A percentile compares a stretch with the other conserved stretches of the same genome.
These are phyloP conservation scores for Platanthera guangdongensis DNA, from an alignment of 106 monocot species.

Conservation along the genomic window DNA sequence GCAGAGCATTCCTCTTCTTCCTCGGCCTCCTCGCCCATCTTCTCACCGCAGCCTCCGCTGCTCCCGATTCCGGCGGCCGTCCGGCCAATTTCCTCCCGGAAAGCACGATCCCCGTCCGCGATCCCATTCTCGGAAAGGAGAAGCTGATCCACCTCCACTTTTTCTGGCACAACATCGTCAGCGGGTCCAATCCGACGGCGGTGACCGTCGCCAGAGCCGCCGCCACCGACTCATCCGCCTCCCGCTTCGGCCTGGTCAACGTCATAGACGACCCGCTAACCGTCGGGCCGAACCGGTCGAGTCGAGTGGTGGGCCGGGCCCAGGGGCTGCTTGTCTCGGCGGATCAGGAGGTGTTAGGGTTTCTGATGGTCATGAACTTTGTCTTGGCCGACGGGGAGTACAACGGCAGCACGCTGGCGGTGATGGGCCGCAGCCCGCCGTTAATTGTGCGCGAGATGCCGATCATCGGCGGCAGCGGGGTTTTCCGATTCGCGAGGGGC, in stretches of 20 bases:
- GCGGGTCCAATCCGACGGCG: constrained; percentile 1
- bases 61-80: no score
- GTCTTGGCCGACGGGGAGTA: constrained; percentile 27
- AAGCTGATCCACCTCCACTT: constrained; percentile 18
- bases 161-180: constrained; percentile 17
- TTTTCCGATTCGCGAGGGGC: constrained; percentile 31
- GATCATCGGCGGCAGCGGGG: constrained; percentile 37
- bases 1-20: no score
- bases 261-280: constrained; percentile 46
- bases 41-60: not conserved
- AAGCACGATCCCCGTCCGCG: no score
- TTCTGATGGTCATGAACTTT: constrained; percentile 14
- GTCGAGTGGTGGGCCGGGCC: constrained; percentile 28
- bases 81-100: no score
- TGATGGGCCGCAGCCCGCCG: constrained; percentile 36
- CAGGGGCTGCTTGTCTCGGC: constrained; percentile 38
- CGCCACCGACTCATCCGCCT: not conserved
- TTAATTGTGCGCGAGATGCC: constrained; percentile 42
- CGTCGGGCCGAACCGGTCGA: constrained; percentile 15
- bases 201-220: not conserved
- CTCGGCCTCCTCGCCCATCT: not conserved
- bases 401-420: constrained; percentile 35
- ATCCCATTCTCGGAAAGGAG: not conserved
- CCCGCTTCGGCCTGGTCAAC: constrained; percentile 18
- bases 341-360: constrained; percentile 7